Evolutionary conservation across 169 alveolate genomes (phyloP).

Genomic region (Eimeria zaria): DNA sequence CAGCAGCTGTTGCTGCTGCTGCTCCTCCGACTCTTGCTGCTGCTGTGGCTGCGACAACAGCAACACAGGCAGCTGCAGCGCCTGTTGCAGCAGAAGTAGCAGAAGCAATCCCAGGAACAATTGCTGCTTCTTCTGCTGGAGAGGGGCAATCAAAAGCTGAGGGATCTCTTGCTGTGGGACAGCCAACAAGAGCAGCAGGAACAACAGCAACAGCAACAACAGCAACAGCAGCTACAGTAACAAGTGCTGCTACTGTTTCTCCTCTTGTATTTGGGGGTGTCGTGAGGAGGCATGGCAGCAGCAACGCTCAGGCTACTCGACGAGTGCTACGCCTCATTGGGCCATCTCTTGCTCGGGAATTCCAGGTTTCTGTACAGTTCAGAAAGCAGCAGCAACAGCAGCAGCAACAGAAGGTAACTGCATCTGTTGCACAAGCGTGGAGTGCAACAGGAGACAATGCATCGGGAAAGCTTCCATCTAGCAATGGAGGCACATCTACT

Average conservation of each 20-base stretch:
- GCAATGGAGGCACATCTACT: not conserved
- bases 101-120: not conserved
- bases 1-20: slow-evolving; percentile 46
- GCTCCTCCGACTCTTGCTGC: too few species aligned
- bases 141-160: not conserved
- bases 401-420: slow-evolving; percentile 42
- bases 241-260: slow-evolving; percentile 28
- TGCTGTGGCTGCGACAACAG: not conserved
- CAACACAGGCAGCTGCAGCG: not conserved
- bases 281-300: slow-evolving; percentile 59
- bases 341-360: slow-evolving; percentile 33
- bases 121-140: not conserved
- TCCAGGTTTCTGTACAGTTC: slow-evolving; percentile 31
- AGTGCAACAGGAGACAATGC: not conserved
- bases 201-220: not conserved
- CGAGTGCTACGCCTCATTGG: slow-evolving; percentile 47
- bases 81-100: slow-evolving; percentile 3
- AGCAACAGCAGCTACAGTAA: slow-evolving; percentile 26
- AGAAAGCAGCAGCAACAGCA: slow-evolving; percentile 72
- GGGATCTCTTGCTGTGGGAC: not conserved
- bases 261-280: slow-evolving; percentile 76
- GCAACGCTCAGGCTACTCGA: slow-evolving; percentile 67
- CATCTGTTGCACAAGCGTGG: not conserved
- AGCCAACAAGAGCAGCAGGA: not conserved
- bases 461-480: not conserved